A percentile compares a stretch with the other conserved stretches of the same genome.
Conservation (phyloP, 148 eudicot genomes). For the Polygonum maritimum region DNA sequence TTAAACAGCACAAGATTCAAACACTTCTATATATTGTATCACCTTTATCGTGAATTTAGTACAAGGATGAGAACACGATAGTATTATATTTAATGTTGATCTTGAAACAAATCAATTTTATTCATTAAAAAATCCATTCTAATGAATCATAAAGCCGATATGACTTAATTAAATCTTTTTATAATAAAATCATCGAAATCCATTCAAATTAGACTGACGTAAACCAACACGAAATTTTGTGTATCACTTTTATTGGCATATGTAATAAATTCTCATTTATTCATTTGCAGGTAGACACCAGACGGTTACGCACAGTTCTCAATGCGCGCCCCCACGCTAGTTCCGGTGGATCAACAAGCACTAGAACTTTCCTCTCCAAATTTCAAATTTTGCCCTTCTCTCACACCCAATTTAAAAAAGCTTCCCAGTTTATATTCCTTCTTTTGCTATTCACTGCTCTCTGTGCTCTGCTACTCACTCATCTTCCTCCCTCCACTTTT, state of each 20-base stretch:
- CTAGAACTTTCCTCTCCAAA: not conserved
- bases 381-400: not conserved
- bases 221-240: too few species aligned
- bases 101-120: too few species aligned
- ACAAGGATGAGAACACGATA: too few species aligned
- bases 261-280: not conserved
- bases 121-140: too few species aligned
- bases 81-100: too few species aligned
- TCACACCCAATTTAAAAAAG: not conserved
- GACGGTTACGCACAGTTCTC: not conserved
- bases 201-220: too few species aligned
- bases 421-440: not conserved
- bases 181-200: too few species aligned
- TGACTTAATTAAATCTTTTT: too few species aligned
- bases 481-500: not conserved
- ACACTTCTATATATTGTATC: too few species aligned
- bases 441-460: not conserved
- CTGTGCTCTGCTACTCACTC: not conserved
- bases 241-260: not conserved
- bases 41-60: too few species aligned
- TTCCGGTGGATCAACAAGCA: not conserved
- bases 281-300: slow-evolving; percentile 3
- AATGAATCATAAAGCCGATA: too few species aligned
- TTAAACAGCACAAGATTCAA: too few species aligned
- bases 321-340: not conserved